A percentile compares a stretch with the other conserved stretches of the same genome.
phyloP scores from a whole-genome alignment of 805 yeast genomes.

The Wickerhamiella alocasiicola region DNA sequence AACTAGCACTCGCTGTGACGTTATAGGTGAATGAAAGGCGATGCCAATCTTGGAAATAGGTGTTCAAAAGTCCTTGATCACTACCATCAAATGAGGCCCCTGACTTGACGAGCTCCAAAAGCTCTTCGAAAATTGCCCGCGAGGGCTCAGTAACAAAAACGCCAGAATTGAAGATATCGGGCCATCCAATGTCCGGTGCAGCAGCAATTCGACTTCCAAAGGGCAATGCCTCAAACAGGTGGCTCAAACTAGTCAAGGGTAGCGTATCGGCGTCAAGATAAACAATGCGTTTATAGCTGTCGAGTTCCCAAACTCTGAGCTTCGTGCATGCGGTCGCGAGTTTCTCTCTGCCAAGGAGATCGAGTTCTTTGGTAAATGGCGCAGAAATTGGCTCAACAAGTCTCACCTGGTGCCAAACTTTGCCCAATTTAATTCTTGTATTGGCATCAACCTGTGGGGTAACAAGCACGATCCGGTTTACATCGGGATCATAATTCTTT shows the following conservation, averaged over 20 bases:
- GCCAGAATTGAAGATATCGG: constrained; percentile 79
- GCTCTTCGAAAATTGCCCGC: constrained; percentile 30
- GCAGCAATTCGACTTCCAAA: constrained; percentile 29
- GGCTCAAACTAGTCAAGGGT: constrained; percentile 30
- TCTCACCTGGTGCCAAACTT: constrained; percentile 23
- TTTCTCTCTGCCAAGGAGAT: constrained; percentile 37
- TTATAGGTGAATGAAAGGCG: constrained; percentile 71
- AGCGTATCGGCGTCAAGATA: constrained; percentile 46
- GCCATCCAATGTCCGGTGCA: constrained; percentile 81
- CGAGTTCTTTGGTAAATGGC: constrained; percentile 21
- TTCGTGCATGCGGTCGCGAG: constrained; percentile 39
- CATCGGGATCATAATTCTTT: constrained; percentile 19
- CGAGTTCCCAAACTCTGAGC: constrained; percentile 41
- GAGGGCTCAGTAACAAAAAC: constrained; percentile 51
- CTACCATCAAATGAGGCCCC: constrained; percentile 66
- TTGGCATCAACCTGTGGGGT: constrained; percentile 18
- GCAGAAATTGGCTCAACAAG: constrained; percentile 23
- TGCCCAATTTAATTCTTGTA: constrained; percentile 16
- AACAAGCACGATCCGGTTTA: constrained; percentile 23
- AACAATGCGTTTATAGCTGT: constrained; percentile 32
- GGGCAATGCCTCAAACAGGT: constrained; percentile 22
- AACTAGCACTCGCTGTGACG: constrained; percentile 52
- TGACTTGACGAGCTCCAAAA: constrained; percentile 26
- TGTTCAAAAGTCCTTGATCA: constrained; percentile 82
- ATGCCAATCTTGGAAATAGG: constrained; percentile 55